Conservation (phyloP, 176 grass and related monocot species). For the Carex littledalei region DNA sequence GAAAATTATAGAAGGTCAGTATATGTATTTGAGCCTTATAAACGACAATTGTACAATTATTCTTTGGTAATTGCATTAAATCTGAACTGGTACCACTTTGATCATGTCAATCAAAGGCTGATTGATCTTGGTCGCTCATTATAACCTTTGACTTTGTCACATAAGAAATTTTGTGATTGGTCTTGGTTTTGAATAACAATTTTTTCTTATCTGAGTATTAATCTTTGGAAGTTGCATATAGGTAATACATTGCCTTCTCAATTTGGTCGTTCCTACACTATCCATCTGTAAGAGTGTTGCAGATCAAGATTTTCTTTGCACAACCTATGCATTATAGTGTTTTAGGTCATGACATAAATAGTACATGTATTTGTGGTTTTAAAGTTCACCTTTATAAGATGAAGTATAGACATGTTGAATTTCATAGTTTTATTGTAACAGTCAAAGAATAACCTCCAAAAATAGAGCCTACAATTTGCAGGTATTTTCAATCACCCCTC, state of each 20-base stretch:
- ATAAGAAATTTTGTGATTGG: no score
- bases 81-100: conserved; percentile 11
- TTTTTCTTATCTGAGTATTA: no score
- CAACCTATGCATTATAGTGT: no score
- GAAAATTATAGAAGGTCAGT: conserved; percentile 59
- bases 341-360: no score
- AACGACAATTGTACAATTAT: background rate
- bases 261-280: no score
- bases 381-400: background rate
- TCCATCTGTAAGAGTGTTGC: no score
- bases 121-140: background rate
- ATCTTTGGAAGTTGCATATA: no score
- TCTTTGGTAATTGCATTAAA: background rate
- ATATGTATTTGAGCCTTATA: background rate
- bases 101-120: background rate
- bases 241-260: no score
- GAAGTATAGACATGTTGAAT: no score
- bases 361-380: no score
- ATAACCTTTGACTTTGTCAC: background rate
- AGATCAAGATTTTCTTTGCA: no score
- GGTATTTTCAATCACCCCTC: conserved; percentile 34
- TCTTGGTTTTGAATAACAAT: no score
- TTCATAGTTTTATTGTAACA: background rate
- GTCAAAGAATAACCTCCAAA: conserved; percentile 33
- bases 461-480: conserved; percentile 53